phyloP scores from a whole-genome alignment of 768 basidiomycete genomes.

The Favolaschia claudopus region DNA sequence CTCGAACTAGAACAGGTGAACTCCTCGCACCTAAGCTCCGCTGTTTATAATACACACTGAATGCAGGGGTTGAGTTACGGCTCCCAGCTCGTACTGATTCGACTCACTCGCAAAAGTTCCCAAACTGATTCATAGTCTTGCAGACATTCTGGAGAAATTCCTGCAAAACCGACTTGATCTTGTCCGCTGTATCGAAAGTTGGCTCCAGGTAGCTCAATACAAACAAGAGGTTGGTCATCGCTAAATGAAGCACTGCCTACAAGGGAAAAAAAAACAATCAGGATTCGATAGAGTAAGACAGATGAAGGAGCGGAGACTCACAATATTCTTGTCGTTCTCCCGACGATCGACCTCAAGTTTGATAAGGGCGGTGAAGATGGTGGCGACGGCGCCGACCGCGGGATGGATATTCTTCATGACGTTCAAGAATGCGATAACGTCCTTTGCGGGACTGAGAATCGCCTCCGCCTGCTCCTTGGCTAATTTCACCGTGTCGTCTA shows the following conservation, averaged over 20 bases:
- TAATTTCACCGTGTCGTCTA: conserved; percentile 2
- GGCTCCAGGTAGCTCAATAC: neutral
- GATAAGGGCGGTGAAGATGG: conserved; percentile 9
- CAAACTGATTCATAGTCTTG: no score
- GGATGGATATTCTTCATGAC: conserved; percentile 6
- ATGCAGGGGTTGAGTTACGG: no score
- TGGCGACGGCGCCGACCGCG: conserved; percentile 1
- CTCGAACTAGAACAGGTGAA: neutral
- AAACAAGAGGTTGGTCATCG: conserved; percentile 9
- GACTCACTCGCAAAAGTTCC: no score
- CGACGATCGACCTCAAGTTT: conserved; percentile 7
- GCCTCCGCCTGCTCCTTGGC: conserved; percentile 8
- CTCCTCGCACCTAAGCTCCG: neutral
- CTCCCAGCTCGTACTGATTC: no score
- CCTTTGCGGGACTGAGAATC: conserved; percentile 2
- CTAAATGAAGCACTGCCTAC: conserved; percentile 3
- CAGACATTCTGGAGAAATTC: neutral
- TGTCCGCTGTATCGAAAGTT: neutral
- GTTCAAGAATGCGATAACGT: conserved; percentile 4
- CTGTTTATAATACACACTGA: conserved; percentile 4
- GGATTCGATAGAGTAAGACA: neutral
- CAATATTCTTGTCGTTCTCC: conserved; percentile 6
- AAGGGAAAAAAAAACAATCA: neutral
- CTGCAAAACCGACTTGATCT: conserved; percentile 1
- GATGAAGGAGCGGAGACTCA: no score